Percentiles rank a stretch among this genome's conserved stretches.
Conservation (phyloP, 1,139 yeast species). For the Hansenula anomala region DNA sequence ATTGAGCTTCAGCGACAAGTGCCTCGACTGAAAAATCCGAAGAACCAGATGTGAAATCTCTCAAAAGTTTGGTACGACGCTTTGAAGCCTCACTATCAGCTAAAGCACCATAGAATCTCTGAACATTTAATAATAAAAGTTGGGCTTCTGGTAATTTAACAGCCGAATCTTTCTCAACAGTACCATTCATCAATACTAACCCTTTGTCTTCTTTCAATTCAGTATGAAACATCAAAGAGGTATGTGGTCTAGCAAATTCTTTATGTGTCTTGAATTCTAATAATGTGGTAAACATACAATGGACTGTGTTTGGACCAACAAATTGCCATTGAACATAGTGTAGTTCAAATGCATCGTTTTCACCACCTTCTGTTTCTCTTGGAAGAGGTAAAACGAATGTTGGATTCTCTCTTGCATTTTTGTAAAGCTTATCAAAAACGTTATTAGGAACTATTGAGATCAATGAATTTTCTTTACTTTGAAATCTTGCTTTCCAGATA, state of each 20-base stretch:
- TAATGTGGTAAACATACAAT: conserved; percentile 86
- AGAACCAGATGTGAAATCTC: conserved; percentile 67
- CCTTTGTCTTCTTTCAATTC: conserved; percentile 63
- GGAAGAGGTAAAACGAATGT: conserved; percentile 71
- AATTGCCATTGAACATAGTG: conserved; percentile 94
- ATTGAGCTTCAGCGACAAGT: conserved; percentile 68
- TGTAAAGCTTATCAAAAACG: conserved; percentile 56
- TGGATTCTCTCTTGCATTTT: conserved; percentile 71
- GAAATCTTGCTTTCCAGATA: conserved; percentile 88
- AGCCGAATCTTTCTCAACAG: conserved; percentile 66
- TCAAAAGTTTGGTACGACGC: conserved; percentile 52
- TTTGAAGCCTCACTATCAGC: conserved; percentile 36
- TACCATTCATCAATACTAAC: conserved; percentile 83
- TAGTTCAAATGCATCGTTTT: no score
- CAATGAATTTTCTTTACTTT: conserved; percentile 51
- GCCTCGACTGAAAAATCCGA: conserved; percentile 58
- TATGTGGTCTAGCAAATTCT: conserved; percentile 93
- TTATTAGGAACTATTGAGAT: conserved; percentile 57
- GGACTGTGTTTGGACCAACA: conserved; percentile 79
- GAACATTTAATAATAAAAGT: conserved; percentile 70
- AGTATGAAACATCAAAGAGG: conserved; percentile 82
- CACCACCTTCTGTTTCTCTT: conserved; percentile 39
- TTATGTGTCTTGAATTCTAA: conserved; percentile 90
- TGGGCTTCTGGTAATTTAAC: conserved; percentile 68
- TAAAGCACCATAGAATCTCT: conserved; percentile 82